Base-by-base conservation (phyloP, 495 filamentous ascomycete species). In the Amphirosellinia nigrospora region DNA sequence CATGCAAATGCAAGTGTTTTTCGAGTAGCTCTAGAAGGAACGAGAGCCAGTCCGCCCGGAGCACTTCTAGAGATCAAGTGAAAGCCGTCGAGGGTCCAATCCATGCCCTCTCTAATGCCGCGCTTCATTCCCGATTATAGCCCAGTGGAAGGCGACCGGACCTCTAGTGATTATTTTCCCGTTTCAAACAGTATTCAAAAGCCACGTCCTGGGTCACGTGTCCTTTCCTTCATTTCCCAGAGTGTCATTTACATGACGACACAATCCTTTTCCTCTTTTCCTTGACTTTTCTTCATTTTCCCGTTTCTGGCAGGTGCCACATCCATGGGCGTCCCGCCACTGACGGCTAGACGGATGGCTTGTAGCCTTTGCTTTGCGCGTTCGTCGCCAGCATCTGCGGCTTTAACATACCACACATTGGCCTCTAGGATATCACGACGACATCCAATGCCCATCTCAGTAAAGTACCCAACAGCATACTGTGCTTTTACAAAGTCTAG, bases 341-440 rank as follows among this genome's bases (percentile, higher is more conserved):
- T 91, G 16, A 93, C 92, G 16, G 96, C 96, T 0, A 92, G 92
- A 26, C 89, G 88, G 70, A 99, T 98, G 10, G 93, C 91, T 41
- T 92, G 90, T 32, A 99, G 85, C 4, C 96, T 87, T 68, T 93
- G 90, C 76, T 91, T 94, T 21, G 96, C 96, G 23, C 94, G 88
- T 73, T 93, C 91, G 72, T 98, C 95, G 52, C 95, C 96, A 52
- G 94, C 90, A 68, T 97, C 96, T 11, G 96, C 96, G 2, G 96
- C 95, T 79, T 92, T 92, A 63, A 98, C 96, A 76, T 99, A 99
- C 96, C 95, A 98, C 9, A 97, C 92, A 74, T 98, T 98, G 65
- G 96, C 95, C 77, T 98, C 93, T 69, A 99, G 86, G 3, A 94
- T 89, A 78, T 99, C 96, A 26, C 94, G 90, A 6, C 94, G 91